These are phyloP conservation scores for Cetradonia linearis DNA, from an alignment of 495 filamentous ascomycete species.

Conservation along the genomic window DNA sequence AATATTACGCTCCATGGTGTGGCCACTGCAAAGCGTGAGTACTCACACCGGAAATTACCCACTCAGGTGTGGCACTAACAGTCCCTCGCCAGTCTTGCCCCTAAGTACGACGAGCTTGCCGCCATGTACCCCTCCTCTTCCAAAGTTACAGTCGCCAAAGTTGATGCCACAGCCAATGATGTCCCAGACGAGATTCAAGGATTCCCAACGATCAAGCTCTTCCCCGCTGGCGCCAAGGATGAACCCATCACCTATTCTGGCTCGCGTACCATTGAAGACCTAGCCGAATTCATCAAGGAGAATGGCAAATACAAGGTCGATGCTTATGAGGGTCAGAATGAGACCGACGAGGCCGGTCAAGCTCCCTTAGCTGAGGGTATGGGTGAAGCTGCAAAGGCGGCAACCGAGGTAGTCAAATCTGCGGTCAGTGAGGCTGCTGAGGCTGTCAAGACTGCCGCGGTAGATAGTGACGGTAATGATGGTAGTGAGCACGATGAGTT, in stretches of 20 bases:
- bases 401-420: constrained; percentile 39
- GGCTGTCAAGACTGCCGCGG: constrained; percentile 31
- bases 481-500: constrained; percentile 53
- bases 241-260: constrained; percentile 79
- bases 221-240: constrained; percentile 79
- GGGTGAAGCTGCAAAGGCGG: constrained; percentile 43
- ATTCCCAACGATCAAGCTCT: constrained; percentile 99
- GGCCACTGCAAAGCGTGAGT: constrained; percentile 92
- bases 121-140: constrained; percentile 63
- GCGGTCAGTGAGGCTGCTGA: constrained; percentile 33
- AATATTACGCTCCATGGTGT: constrained; percentile 99
- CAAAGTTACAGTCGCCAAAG: constrained; percentile 92
- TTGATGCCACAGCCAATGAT: constrained; percentile 94
- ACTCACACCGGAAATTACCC: not conserved
- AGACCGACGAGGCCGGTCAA: constrained; percentile 38
- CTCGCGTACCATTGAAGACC: constrained; percentile 83
- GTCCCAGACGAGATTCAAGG: constrained; percentile 93
- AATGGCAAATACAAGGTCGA: constrained; percentile 83
- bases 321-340: constrained; percentile 40
- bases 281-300: constrained; percentile 87
- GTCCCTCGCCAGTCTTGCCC: constrained; percentile 41
- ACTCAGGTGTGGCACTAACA: constrained; percentile 19
- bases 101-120: constrained; percentile 75
- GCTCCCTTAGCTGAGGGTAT: constrained; percentile 36
- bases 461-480: constrained; percentile 36